Conservation (phyloP, 2,329 filamentous ascomycete species). For the Beauveria sp. region DNA sequence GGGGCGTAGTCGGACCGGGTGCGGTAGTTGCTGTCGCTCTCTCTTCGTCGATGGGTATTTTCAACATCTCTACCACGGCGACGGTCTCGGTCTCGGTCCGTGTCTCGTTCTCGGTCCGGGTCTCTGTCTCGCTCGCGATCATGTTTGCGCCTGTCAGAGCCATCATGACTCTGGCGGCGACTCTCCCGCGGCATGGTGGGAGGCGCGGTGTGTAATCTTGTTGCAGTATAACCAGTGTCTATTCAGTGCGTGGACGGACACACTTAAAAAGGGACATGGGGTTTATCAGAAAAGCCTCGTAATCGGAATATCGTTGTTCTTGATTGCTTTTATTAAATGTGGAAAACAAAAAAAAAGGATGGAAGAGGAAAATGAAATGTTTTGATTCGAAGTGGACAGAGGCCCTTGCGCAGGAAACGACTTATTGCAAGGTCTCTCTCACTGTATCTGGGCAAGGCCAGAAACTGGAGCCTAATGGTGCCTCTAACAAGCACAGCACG, state of each 20-base stretch:
- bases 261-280: neutral
- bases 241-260: neutral
- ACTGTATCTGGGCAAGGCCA: neutral
- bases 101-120: slow-evolving; percentile 4
- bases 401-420: slow-evolving; percentile 1
- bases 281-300: neutral
- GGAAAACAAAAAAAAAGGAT: neutral
- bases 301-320: neutral
- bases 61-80: neutral
- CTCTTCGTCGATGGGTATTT: neutral
- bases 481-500: neutral
- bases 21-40: slow-evolving; percentile 2
- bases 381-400: slow-evolving; percentile 6
- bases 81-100: neutral
- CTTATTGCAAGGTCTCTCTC: slow-evolving; percentile 7
- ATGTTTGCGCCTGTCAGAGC: slow-evolving; percentile 41
- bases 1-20: neutral
- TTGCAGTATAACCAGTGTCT: neutral
- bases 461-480: neutral
- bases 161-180: slow-evolving; percentile 49
- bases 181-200: slow-evolving; percentile 45
- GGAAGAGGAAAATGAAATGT: slow-evolving; percentile 1
- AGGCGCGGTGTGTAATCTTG: neutral
- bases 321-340: neutral
- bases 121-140: slow-evolving; percentile 23